phyloP scores from a whole-genome alignment of 805 yeast species.

The Lipomyces sp. region DNA sequence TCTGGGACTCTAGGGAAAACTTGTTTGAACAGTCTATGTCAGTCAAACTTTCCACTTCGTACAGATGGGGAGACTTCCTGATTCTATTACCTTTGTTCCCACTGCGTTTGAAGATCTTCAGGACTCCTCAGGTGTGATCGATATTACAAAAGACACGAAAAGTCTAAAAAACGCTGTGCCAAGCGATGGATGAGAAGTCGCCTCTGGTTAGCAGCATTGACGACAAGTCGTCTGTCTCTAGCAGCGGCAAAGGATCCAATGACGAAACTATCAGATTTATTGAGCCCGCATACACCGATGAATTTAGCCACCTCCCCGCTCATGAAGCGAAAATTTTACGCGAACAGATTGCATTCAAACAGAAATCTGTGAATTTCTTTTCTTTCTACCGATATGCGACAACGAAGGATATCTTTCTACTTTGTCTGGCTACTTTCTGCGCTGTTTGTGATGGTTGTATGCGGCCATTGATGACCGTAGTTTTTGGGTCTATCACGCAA shows the following conservation, averaged over 20 bases:
- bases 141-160: too few species aligned
- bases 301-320: constrained; percentile 32
- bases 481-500: constrained; percentile 22
- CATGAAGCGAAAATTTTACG: constrained; percentile 38
- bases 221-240: background rate
- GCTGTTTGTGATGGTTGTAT: constrained; percentile 42
- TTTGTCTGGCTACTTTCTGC: constrained; percentile 26
- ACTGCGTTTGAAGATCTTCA: too few species aligned
- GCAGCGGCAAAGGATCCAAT: background rate
- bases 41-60: too few species aligned
- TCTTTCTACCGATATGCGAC: constrained; percentile 38
- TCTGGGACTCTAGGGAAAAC: too few species aligned
- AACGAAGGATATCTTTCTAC: constrained; percentile 3
- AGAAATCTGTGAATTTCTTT: constrained; percentile 30
- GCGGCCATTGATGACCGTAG: constrained; percentile 33
- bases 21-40: too few species aligned
- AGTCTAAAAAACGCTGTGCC: too few species aligned
- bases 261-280: background rate
- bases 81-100: too few species aligned
- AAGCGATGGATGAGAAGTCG: constrained; percentile 45
- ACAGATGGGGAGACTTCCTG: too few species aligned
- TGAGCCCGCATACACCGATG: constrained; percentile 4
- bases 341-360: constrained; percentile 33
- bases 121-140: too few species aligned
- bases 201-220: background rate